These are phyloP conservation scores for Themeda triandra DNA, from an alignment of 176 grass and related monocot genomes.

Conservation along the genomic window DNA sequence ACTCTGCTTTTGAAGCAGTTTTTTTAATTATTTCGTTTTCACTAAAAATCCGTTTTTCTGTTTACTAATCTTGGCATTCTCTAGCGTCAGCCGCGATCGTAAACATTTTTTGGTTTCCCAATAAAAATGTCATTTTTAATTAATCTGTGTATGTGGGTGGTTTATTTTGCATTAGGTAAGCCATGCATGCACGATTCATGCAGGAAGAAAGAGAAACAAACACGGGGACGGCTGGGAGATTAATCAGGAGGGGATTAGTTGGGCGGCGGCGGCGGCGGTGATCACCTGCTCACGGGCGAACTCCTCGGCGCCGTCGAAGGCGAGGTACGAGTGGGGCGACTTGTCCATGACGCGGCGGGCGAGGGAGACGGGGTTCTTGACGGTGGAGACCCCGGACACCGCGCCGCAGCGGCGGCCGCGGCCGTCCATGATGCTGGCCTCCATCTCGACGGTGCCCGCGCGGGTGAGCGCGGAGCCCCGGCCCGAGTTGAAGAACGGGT, in stretches of 20 bases:
- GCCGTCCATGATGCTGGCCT: conserved; percentile 99
- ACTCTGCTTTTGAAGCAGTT: neutral
- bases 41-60: neutral
- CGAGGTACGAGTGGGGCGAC: conserved; percentile 90
- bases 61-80: neutral
- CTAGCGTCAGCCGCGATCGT: neutral
- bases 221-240: neutral
- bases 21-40: neutral
- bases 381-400: conserved; percentile 83
- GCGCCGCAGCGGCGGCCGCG: conserved; percentile 72
- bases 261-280: neutral
- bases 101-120: neutral
- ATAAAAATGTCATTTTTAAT: neutral
- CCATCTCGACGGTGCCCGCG: conserved; percentile 91
- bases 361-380: conserved; percentile 80
- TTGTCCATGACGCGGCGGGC: conserved; percentile 83
- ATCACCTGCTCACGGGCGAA: conserved; percentile 80
- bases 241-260: neutral
- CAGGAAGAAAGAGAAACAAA: neutral
- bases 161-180: neutral
- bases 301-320: conserved; percentile 85
- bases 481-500: conserved; percentile 90
- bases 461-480: conserved; percentile 77
- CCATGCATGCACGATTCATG: conserved; percentile 23
- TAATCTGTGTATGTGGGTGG: neutral